phyloP scores from a whole-genome alignment of 2,329 filamentous ascomycete species.

The Alternaria ethzedia region DNA sequence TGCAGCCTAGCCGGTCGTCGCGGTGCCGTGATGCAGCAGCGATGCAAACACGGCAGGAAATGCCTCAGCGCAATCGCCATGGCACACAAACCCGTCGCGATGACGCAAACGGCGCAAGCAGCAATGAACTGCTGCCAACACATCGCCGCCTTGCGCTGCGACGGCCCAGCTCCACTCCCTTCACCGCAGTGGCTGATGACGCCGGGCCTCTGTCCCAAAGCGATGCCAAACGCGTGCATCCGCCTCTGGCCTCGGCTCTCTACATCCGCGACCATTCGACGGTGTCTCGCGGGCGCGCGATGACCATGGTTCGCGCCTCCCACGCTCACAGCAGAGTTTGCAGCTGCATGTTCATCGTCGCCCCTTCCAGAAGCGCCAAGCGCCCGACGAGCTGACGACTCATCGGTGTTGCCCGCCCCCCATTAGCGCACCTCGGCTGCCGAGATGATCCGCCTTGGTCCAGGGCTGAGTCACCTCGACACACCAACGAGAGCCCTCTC shows the following conservation, averaged over 20 bases:
- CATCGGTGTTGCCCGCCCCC: slow-evolving; percentile 17
- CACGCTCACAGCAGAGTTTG: slow-evolving; percentile 8
- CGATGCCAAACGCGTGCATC: slow-evolving; percentile 11
- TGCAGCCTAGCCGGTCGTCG: slow-evolving; percentile 13
- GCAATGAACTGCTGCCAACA: slow-evolving; percentile 25
- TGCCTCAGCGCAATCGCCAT: slow-evolving; percentile 18
- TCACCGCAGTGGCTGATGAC: slow-evolving; percentile 8
- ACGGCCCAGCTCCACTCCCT: slow-evolving; percentile 1
- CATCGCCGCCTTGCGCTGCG: slow-evolving; percentile 5
- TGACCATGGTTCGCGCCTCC: slow-evolving; percentile 10
- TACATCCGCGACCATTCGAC: slow-evolving; percentile 3
- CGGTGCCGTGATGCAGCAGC: slow-evolving; percentile 18
- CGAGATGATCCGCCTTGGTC: slow-evolving; percentile 26
- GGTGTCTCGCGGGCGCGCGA: not conserved
- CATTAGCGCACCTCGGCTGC: slow-evolving; percentile 9
- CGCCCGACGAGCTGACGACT: slow-evolving; percentile 14
- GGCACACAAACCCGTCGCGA: slow-evolving; percentile 4
- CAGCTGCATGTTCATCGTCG: slow-evolving; percentile 21
- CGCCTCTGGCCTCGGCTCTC: slow-evolving; percentile 11
- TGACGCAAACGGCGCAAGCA: slow-evolving; percentile 27
- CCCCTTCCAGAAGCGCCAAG: slow-evolving; percentile 28
- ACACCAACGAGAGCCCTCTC: slow-evolving; percentile 10
- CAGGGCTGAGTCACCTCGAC: slow-evolving; percentile 34
- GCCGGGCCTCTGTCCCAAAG: slow-evolving; percentile 18
- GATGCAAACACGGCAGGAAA: slow-evolving; percentile 14